phyloP scores from a whole-genome alignment of 2,329 filamentous ascomycete species.

The Coniochaeta sp. region DNA sequence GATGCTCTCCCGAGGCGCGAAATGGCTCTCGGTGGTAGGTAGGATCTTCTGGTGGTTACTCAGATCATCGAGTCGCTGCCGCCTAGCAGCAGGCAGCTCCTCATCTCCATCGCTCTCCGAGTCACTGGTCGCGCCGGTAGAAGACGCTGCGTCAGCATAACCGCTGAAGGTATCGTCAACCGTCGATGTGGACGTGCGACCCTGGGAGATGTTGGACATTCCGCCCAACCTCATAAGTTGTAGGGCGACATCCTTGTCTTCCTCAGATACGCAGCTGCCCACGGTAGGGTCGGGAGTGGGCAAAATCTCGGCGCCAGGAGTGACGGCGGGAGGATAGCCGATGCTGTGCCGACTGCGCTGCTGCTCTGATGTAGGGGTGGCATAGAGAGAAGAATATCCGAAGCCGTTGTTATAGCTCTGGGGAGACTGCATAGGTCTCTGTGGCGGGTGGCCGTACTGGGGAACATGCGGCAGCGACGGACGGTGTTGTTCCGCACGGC shows the following conservation, averaged over 20 bases:
- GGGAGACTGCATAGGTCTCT: conserved; percentile 76
- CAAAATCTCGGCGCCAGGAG: conserved; percentile 50
- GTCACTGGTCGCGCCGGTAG: conserved; percentile 77
- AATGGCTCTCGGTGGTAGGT: conserved; percentile 44
- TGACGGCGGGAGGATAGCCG: conserved; percentile 37
- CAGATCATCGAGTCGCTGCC: conserved; percentile 46
- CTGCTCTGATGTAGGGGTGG: conserved; percentile 53
- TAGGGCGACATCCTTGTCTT: conserved; percentile 86
- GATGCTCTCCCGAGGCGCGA: conserved; percentile 29
- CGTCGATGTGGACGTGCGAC: conserved; percentile 87
- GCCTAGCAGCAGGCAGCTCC: conserved; percentile 52
- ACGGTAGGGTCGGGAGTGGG: conserved; percentile 97
- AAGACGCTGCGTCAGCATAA: conserved; percentile 76
- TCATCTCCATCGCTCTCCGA: conserved; percentile 62
- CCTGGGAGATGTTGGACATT: conserved; percentile 87
- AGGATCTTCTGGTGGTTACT: conserved; percentile 39
- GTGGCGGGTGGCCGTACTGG: conserved; percentile 67
- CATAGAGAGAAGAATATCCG: conserved; percentile 50
- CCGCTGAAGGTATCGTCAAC: conserved; percentile 91
- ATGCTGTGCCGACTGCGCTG: conserved; percentile 62
- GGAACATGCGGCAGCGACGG: conserved; percentile 68
- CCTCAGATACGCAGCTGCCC: conserved; percentile 93
- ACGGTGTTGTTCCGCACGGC: conserved; percentile 68
- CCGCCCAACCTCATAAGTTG: conserved; percentile 95
- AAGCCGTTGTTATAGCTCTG: conserved; percentile 61